These are phyloP conservation scores for Volutella citrinella DNA, from an alignment of 2,329 filamentous ascomycete genomes.

Conservation along the genomic window DNA sequence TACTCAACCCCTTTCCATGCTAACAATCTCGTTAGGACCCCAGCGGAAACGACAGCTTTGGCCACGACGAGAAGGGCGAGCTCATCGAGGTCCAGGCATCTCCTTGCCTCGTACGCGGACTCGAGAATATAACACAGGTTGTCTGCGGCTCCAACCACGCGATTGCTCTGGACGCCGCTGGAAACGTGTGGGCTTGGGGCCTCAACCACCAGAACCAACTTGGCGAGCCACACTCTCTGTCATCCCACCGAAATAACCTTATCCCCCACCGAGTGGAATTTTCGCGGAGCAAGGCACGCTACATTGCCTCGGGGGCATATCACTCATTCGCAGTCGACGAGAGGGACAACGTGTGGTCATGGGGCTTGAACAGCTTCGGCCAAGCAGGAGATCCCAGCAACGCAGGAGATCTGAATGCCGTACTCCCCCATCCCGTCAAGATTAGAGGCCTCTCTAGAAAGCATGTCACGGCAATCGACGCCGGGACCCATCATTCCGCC, in stretches of 20 bases:
- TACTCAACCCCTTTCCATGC: neutral
- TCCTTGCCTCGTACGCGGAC: slow-evolving; percentile 47
- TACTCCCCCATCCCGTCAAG: slow-evolving; percentile 53
- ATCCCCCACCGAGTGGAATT: slow-evolving; percentile 5
- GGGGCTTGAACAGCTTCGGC: slow-evolving; percentile 80
- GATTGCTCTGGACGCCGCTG: slow-evolving; percentile 57
- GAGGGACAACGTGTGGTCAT: slow-evolving; percentile 65
- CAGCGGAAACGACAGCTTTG: slow-evolving; percentile 46
- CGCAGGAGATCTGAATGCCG: slow-evolving; percentile 43
- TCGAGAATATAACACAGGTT: slow-evolving; percentile 59
- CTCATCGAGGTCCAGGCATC: slow-evolving; percentile 42
- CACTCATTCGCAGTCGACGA: slow-evolving; percentile 72
- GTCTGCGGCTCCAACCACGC: slow-evolving; percentile 64
- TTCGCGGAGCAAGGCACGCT: slow-evolving; percentile 47
- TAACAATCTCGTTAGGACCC: slow-evolving; percentile 12
- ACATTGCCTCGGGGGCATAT: slow-evolving; percentile 64
- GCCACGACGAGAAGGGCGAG: slow-evolving; percentile 38
- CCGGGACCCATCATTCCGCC: slow-evolving; percentile 67
- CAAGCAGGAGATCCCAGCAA: slow-evolving; percentile 56
- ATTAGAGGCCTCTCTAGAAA: slow-evolving; percentile 59
- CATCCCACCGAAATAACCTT: slow-evolving; percentile 33
- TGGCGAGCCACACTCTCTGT: slow-evolving; percentile 47
- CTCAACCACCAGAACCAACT: slow-evolving; percentile 44
- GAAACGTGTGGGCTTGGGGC: slow-evolving; percentile 28
- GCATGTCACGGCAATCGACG: slow-evolving; percentile 60